These are phyloP conservation scores for Bryoglossum gracile DNA, from an alignment of 495 filamentous ascomycete species.

Conservation along the genomic window DNA sequence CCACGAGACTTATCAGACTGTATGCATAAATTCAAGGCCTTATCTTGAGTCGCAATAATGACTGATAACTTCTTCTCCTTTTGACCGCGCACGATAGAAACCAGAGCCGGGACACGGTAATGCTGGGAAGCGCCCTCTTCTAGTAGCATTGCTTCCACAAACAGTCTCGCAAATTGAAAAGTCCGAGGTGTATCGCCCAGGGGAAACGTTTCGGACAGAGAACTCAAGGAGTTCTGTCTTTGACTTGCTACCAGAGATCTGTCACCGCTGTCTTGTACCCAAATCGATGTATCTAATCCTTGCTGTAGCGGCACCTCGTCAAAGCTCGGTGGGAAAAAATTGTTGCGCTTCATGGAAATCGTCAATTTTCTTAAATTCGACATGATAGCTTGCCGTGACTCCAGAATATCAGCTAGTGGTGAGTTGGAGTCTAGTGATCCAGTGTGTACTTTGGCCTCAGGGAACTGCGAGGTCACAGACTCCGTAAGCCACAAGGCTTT, in stretches of 20 bases:
- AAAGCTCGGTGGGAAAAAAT: constrained; percentile 54
- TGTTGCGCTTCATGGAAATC: constrained; percentile 75
- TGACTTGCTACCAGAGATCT: constrained; percentile 18
- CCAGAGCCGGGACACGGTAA: constrained; percentile 58
- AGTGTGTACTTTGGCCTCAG: constrained; percentile 33
- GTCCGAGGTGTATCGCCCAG: constrained; percentile 59
- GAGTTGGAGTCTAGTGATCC: constrained; percentile 6
- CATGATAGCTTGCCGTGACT: constrained; percentile 46
- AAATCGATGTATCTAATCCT: constrained; percentile 64
- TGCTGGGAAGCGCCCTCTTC: constrained; percentile 60
- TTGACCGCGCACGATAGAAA: constrained; percentile 66
- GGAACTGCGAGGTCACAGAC: constrained; percentile 46
- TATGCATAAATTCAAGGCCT: constrained; percentile 65
- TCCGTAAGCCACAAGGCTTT: constrained; percentile 78
- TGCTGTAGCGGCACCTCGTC: constrained; percentile 56
- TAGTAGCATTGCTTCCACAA: constrained; percentile 60
- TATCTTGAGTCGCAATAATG: constrained; percentile 67
- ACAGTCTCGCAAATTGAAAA: constrained; percentile 70
- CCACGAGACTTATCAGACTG: constrained; percentile 59
- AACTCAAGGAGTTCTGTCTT: constrained; percentile 27
- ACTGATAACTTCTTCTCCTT: constrained; percentile 58
- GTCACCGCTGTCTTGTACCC: constrained; percentile 48
- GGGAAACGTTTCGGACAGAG: constrained; percentile 60
- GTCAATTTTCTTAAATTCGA: constrained; percentile 64
- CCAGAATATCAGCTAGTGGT: constrained; percentile 38